Conservation (phyloP, 2,329 filamentous ascomycete species). For the Aspergillus udagawae region DNA sequence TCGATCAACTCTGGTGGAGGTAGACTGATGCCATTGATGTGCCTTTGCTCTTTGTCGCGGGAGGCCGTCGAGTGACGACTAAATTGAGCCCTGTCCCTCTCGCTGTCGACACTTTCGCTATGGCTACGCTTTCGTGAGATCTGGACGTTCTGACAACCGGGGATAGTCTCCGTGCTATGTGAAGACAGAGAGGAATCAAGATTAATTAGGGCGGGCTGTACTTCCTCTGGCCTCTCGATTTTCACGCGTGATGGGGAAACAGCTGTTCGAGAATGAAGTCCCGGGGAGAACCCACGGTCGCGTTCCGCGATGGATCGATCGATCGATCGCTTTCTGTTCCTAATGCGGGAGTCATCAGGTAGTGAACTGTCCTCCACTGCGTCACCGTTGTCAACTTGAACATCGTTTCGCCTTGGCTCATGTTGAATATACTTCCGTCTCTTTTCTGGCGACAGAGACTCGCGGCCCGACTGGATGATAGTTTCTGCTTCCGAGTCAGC, state of each 20-base stretch:
- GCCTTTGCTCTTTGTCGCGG: constrained; percentile 23
- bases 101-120: constrained; percentile 32
- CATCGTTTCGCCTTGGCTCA: constrained; percentile 30
- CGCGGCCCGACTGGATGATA: constrained; percentile 45
- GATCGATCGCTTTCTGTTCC: constrained; percentile 30
- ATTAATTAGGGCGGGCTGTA: constrained; percentile 20
- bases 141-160: constrained; percentile 17
- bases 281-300: constrained; percentile 19
- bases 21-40: constrained; percentile 23
- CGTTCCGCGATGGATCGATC: constrained; percentile 20
- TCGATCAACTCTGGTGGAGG: constrained; percentile 28
- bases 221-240: constrained; percentile 33
- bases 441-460: constrained; percentile 45
- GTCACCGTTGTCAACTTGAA: constrained; percentile 18
- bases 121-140: constrained; percentile 35
- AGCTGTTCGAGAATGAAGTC: constrained; percentile 24
- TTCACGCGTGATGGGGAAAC: constrained; percentile 34
- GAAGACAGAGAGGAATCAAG: constrained; percentile 16
- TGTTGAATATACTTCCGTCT: constrained; percentile 40
- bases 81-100: constrained; percentile 24
- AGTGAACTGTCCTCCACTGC: constrained; percentile 17
- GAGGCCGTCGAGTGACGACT: constrained; percentile 14
- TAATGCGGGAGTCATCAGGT: constrained; percentile 20
- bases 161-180: constrained; percentile 9
- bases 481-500: constrained; percentile 49